Evolutionary conservation across 148 eudicot species (phyloP).

Genomic region (Tetragonia tetragonoides): DNA sequence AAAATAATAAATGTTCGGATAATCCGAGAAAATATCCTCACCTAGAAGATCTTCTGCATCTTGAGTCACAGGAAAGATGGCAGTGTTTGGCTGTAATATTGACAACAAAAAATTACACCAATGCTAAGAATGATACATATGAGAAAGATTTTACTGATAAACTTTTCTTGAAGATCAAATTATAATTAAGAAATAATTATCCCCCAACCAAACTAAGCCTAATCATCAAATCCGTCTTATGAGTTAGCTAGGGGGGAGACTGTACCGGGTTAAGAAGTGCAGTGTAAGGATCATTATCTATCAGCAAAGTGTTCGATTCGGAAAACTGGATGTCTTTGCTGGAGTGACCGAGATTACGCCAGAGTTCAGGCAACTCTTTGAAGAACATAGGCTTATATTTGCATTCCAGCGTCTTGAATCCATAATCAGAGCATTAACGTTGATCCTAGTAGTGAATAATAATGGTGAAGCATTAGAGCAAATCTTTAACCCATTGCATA

Average conservation of each 20-base stretch:
- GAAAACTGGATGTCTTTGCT: conserved; percentile 12
- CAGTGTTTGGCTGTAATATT: conserved; percentile 8
- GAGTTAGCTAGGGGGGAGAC: too few relatives aligned
- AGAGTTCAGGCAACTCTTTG: conserved; percentile 15
- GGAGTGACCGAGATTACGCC: not conserved
- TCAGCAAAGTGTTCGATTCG: conserved; percentile 18
- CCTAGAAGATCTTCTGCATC: conserved; percentile 2
- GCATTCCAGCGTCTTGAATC: conserved; percentile 5
- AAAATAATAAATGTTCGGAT: not conserved
- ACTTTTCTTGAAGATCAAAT: too few relatives aligned
- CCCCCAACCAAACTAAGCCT: too few relatives aligned
- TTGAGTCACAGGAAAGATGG: not conserved
- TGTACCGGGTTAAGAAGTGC: conserved; percentile 21
- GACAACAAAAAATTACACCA: too few relatives aligned
- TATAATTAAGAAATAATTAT: too few relatives aligned
- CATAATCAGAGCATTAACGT: conserved; percentile 5
- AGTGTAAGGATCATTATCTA: conserved; percentile 21
- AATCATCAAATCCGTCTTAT: too few relatives aligned
- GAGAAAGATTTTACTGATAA: too few relatives aligned
- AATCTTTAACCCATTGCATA: too few relatives aligned
- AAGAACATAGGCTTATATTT: conserved; percentile 18
- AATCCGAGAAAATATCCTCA: not conserved
- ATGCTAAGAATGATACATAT: too few relatives aligned
- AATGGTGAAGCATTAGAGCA: too few relatives aligned
- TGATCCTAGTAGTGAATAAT: conserved; percentile 15